phyloP scores from a whole-genome alignment of 2,329 filamentous ascomycete genomes.

The Fusarium penzigii region DNA sequence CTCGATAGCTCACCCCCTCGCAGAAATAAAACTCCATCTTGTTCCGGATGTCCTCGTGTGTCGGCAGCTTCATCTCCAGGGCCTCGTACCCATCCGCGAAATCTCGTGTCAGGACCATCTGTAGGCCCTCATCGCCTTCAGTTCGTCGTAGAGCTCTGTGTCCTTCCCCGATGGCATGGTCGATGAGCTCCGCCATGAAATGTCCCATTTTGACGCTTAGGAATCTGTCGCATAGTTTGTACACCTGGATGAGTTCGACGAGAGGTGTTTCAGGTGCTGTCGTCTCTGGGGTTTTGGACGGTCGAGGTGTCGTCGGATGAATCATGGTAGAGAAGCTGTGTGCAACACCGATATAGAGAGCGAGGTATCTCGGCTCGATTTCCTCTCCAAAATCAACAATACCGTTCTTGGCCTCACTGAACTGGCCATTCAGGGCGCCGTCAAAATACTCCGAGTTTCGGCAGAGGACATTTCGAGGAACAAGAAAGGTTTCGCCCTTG shows the following conservation, averaged over 20 bases:
- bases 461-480: slow-evolving; percentile 33
- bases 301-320: slow-evolving; percentile 28
- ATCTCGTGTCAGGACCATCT: slow-evolving; percentile 33
- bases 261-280: slow-evolving; percentile 29
- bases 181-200: slow-evolving; percentile 34
- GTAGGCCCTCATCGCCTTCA: slow-evolving; percentile 26
- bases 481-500: slow-evolving; percentile 32
- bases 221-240: slow-evolving; percentile 40
- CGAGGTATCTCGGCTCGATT: slow-evolving; percentile 36
- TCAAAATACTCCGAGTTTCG: slow-evolving; percentile 38
- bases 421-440: slow-evolving; percentile 29
- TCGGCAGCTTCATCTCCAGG: slow-evolving; percentile 22
- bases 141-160: slow-evolving; percentile 36
- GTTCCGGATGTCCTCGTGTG: slow-evolving; percentile 24
- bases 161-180: slow-evolving; percentile 32
- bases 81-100: slow-evolving; percentile 40
- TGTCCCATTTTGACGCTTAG: slow-evolving; percentile 31
- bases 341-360: slow-evolving; percentile 36
- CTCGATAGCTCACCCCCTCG: slow-evolving; percentile 31
- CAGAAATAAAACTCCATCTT: slow-evolving; percentile 36
- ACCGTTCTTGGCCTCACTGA: slow-evolving; percentile 30
- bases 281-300: slow-evolving; percentile 28
- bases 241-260: slow-evolving; percentile 37
- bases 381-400: slow-evolving; percentile 33
- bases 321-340: slow-evolving; percentile 37